Evolutionary conservation across 192 early-diverging fungal genomes (phyloP), one percentile per base, ranked within the genome.

Genomic region (Backusella mclennaniae): DNA sequence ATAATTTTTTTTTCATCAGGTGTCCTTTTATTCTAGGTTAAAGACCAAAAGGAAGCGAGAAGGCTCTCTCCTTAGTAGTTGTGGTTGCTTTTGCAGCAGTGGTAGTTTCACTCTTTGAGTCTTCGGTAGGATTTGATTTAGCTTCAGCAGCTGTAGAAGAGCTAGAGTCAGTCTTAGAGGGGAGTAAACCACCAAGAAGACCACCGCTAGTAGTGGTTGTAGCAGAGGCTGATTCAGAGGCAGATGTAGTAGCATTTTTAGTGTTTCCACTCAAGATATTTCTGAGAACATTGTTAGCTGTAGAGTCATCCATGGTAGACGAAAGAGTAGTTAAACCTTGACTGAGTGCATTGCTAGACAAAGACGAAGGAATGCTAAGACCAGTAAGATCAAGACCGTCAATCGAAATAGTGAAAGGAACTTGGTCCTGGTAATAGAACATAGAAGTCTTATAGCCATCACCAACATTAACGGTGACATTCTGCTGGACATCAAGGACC

Each of bases 391-490:
- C 33, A 38, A 68, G 67, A 8, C 67, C 67, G 9, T 35, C 67
- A 68, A 68, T 68, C 19, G 67, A 35, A 19, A 68, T 33, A 68
- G 67, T 68, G 35, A 68, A 68, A 68, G 67, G 67, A 68, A 36
- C 67, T n/a, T 68, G 31, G 31, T 68, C 17, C 9, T 68, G 67
- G 31, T 68, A 68, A 19, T 68, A 68, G 19, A n/a, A 68, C 67
- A 68, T 68, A 4, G 56, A 63, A 63, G 56, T 63, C 26, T 63
- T 19, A 6, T n/a, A 70, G 14, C 17, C 69, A 31, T 39, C 39
- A 70, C 36, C 69, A 23, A 42, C 35, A 42, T 7, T 42, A 70
- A 70, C 69, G 9, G 39, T 26, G 21, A 70, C 39, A 70, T 70
- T 70, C 23, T 70, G 39, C 21, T 70, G 69, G 39, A 70, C 36